Conservation (phyloP, 768 basidiomycete species). For the Ramaria rubella region DNA sequence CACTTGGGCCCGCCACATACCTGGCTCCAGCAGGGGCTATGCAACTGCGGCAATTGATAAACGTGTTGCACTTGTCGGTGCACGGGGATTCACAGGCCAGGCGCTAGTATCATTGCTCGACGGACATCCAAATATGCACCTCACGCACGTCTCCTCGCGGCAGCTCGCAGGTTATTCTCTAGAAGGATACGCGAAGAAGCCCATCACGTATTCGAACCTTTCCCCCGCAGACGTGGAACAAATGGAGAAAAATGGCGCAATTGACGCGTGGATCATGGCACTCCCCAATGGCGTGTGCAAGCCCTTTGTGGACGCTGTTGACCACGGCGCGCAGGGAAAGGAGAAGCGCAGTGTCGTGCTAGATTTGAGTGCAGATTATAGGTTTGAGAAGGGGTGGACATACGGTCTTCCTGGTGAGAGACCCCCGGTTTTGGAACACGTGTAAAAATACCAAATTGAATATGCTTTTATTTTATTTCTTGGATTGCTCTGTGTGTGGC, state of each 20-base stretch:
- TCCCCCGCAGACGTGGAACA: conserved; percentile 68
- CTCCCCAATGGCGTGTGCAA: conserved; percentile 96
- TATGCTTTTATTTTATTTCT: conserved; percentile 21
- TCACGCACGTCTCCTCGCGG: conserved; percentile 95
- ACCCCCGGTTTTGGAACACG: conserved; percentile 7
- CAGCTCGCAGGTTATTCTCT: conserved; percentile 82
- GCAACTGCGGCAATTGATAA: conserved; percentile 69
- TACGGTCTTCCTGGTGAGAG: conserved; percentile 98
- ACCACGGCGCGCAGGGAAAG: conserved; percentile 59
- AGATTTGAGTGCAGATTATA: conserved; percentile 90
- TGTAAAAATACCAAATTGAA: conserved; percentile 29
- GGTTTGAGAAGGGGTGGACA: conserved; percentile 93
- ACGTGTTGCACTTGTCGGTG: conserved; percentile 90
- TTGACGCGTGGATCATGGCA: conserved; percentile 99
- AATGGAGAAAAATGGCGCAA: conserved; percentile 85
- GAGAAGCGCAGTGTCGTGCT: conserved; percentile 70
- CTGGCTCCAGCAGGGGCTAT: conserved; percentile 64
- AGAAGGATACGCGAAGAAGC: conserved; percentile 71
- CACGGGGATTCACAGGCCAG: conserved; percentile 93
- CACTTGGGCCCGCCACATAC: conserved; percentile 44
- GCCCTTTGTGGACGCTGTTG: conserved; percentile 93
- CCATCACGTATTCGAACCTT: conserved; percentile 75
- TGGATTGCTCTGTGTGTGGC: not conserved
- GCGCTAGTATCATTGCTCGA: conserved; percentile 84
- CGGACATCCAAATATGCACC: conserved; percentile 78